Base-by-base conservation (phyloP, 768 basidiomycete species). In the Calocybe gangraenosa region DNA sequence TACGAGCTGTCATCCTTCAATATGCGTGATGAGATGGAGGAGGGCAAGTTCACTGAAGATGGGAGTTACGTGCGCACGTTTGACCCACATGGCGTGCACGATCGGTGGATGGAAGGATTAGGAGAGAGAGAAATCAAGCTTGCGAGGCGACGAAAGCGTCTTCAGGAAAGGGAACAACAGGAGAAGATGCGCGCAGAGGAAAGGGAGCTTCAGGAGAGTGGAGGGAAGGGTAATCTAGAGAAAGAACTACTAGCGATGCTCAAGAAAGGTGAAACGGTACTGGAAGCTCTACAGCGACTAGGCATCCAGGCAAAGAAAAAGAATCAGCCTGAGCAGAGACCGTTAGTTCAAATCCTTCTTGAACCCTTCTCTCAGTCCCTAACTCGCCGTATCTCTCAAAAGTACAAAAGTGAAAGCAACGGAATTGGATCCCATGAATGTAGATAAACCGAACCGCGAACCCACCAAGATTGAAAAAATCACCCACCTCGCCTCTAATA, bases 21-120 rank as follows among this genome's bases (percentile, higher is more conserved):
- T 64, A 98, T 99, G 95, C 85, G 93, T 52, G 87, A 91, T 56
- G 96, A 99, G 74, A 94, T 98, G 87, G 86, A 92, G 59, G 95
- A 98, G 66, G 96, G 96, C 31, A 91, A 92, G 60, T 97, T 99
- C 70, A 84, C 90, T 3, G 88, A 87, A 48, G 95, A 98, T 59
- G 96, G 96, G 37, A 87, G 66, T 57, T 92, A 92, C 60, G 81
- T 88, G 39, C 84, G 87, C 53, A 76, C 84, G 9, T 84, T 85
- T 60, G 96, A 99, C 63, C 89, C 88, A 1, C 87, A 93, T 59
- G 91, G 84, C 19, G 78, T 86, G 31, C 93, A 99, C 62, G 96
- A 99, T 65, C 78, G 79, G 25, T 99, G 96, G 96, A 87, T 99
- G 80, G 89, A 92, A n/a, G 84, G 81, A 1, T 53, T 94, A 28